Evolutionary conservation across 2,329 filamentous ascomycete species (phyloP).

Genomic region (Alternaria consortialis): DNA sequence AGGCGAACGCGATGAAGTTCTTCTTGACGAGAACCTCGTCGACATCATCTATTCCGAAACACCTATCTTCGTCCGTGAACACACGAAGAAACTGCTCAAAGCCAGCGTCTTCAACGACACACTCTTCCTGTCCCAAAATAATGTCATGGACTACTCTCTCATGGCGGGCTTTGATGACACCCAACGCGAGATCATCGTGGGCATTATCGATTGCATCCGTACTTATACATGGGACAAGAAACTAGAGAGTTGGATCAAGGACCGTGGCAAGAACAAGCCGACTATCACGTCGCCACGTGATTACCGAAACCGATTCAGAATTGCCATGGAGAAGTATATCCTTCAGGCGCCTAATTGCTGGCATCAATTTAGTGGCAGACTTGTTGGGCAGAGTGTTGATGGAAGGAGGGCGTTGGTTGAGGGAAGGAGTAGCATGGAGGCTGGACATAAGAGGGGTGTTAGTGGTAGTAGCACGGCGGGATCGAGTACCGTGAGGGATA

Average conservation of each 20-base stretch:
- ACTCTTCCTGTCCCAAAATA: slow-evolving; percentile 89
- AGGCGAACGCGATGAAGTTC: slow-evolving; percentile 93
- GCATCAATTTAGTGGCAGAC: slow-evolving; percentile 67
- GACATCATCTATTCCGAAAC: slow-evolving; percentile 96
- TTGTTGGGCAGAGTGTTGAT: slow-evolving; percentile 30
- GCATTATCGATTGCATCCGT: slow-evolving; percentile 95
- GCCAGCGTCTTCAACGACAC: slow-evolving; percentile 98
- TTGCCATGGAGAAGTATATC: slow-evolving; percentile 93
- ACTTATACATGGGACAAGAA: slow-evolving; percentile 99
- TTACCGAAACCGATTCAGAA: slow-evolving; percentile 94
- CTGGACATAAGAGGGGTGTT: slow-evolving; percentile 26
- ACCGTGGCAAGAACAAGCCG: slow-evolving; percentile 85
- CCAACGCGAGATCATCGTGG: slow-evolving; percentile 90
- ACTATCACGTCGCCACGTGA: slow-evolving; percentile 98
- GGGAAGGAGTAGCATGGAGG: slow-evolving; percentile 9
- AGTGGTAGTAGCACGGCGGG: slow-evolving; percentile 25
- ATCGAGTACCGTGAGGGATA: slow-evolving; percentile 13
- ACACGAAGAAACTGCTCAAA: slow-evolving; percentile 91
- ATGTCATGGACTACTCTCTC: slow-evolving; percentile 98
- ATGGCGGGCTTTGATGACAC: slow-evolving; percentile 98
- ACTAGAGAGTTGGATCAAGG: slow-evolving; percentile 99
- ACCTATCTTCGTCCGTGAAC: slow-evolving; percentile 91
- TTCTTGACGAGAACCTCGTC: slow-evolving; percentile 98
- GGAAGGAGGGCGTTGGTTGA: slow-evolving; percentile 25
- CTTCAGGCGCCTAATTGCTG: slow-evolving; percentile 78